These are phyloP conservation scores for Claviceps spartinae DNA, from an alignment of 2,329 filamentous ascomycete species.

Conservation along the genomic window DNA sequence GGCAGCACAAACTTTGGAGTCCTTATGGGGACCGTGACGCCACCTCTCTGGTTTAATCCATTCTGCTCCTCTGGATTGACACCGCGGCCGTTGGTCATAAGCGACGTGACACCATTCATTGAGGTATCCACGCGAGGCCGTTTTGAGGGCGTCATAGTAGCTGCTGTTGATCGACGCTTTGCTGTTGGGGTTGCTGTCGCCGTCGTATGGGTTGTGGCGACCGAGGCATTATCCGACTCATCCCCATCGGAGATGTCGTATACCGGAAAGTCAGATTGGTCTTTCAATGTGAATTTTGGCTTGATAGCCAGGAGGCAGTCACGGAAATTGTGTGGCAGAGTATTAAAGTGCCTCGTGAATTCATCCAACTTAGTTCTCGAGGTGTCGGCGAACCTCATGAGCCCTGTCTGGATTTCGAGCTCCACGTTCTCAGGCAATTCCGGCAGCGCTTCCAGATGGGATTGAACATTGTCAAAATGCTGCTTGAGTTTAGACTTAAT, in stretches of 20 bases:
- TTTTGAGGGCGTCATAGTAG: conserved; percentile 22
- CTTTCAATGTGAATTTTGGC: conserved; percentile 29
- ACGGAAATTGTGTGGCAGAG: conserved; percentile 37
- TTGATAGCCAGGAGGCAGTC: conserved; percentile 31
- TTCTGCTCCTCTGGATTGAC: conserved; percentile 27
- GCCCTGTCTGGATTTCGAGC: conserved; percentile 46
- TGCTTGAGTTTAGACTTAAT: conserved; percentile 38
- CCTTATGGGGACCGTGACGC: not conserved
- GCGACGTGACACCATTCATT: conserved; percentile 1
- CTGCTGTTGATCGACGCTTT: conserved; percentile 17
- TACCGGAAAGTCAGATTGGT: conserved; percentile 21
- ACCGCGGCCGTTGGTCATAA: conserved; percentile 7
- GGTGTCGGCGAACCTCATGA: conserved; percentile 43
- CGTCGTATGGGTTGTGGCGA: conserved; percentile 8
- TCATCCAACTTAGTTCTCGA: conserved; percentile 36
- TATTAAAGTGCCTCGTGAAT: conserved; percentile 31
- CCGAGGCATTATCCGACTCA: conserved; percentile 21
- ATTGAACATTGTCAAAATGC: conserved; percentile 37
- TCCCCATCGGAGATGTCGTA: conserved; percentile 25
- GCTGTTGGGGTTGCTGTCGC: conserved; percentile 14
- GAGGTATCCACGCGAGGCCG: conserved; percentile 14
- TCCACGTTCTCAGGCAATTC: conserved; percentile 56
- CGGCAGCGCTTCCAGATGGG: conserved; percentile 44
- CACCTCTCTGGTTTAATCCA: conserved; percentile 3
- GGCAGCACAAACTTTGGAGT: conserved; percentile 11